These are phyloP conservation scores for Talaromyces wortmannii DNA, from an alignment of 495 filamentous ascomycete genomes.

Conservation along the genomic window DNA sequence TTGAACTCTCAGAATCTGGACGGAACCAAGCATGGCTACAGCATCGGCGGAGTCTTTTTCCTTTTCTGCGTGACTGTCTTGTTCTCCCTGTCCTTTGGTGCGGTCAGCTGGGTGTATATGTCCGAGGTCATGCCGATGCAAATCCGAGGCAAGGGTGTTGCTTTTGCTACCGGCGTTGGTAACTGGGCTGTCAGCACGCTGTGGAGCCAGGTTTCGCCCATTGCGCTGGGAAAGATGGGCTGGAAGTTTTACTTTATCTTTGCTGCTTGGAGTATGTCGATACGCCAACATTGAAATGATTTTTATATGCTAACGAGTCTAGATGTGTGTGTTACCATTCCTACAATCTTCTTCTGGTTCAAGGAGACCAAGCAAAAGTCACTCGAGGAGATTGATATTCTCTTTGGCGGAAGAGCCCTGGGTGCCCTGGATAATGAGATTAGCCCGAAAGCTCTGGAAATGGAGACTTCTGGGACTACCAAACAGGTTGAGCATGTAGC, in stretches of 20 bases:
- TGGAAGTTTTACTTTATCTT: slow-evolving; percentile 46
- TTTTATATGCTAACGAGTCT: slow-evolving; percentile 5
- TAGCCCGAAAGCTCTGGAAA: slow-evolving; percentile 8
- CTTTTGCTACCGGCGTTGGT: slow-evolving; percentile 37
- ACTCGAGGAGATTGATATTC: slow-evolving; percentile 50
- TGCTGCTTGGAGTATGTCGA: slow-evolving; percentile 27
- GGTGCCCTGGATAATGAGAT: slow-evolving; percentile 34
- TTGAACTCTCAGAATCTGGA: slow-evolving; percentile 32
- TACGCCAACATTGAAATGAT: slow-evolving; percentile 1
- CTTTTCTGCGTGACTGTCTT: slow-evolving; percentile 40
- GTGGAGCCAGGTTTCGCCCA: slow-evolving; percentile 43
- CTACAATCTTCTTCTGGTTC: slow-evolving; percentile 45
- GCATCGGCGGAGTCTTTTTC: slow-evolving; percentile 41
- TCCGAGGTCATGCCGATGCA: slow-evolving; percentile 45
- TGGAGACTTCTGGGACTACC: neutral
- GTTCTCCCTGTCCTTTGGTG: slow-evolving; percentile 40
- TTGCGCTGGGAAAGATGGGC: slow-evolving; percentile 31
- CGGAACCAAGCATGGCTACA: slow-evolving; percentile 23
- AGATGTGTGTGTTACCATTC: slow-evolving; percentile 26
- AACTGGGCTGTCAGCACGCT: slow-evolving; percentile 46
- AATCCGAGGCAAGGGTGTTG: slow-evolving; percentile 40
- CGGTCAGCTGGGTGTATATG: slow-evolving; percentile 43
- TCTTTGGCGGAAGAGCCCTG: slow-evolving; percentile 43
- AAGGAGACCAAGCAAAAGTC: slow-evolving; percentile 49
- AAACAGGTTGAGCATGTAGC: neutral